Percentiles rank a stretch among this genome's conserved stretches.
These are phyloP conservation scores for Choanephora cucurbitarum DNA, from an alignment of 371 early-diverging fungal species.

Conservation along the genomic window DNA sequence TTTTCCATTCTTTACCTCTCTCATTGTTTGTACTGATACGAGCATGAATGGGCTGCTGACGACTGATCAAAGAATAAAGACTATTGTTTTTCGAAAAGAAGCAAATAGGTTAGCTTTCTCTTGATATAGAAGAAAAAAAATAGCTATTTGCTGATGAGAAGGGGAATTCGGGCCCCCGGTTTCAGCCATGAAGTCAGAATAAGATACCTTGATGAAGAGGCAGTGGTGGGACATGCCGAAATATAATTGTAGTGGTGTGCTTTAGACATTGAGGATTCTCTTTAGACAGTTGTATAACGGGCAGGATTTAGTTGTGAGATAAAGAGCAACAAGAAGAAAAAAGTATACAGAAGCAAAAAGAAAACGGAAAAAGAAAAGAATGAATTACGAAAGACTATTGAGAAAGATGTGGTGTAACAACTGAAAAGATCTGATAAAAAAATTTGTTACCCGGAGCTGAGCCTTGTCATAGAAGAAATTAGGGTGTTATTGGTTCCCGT, in stretches of 20 bases:
- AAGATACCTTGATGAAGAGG: constrained; percentile 15
- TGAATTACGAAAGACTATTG: constrained; percentile 9
- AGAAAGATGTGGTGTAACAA: constrained; percentile 18
- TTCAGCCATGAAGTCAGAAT: too few species aligned
- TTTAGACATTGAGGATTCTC: constrained; percentile 20
- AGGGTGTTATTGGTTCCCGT: background rate
- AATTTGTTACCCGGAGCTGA: constrained; percentile 14
- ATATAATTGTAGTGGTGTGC: constrained; percentile 15
- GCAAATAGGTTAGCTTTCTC: background rate
- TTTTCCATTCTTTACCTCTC: constrained; percentile 19
- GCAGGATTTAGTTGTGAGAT: background rate
- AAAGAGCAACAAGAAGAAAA: constrained; percentile 6
- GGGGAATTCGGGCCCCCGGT: too few species aligned
- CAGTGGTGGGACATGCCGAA: constrained; percentile 10
- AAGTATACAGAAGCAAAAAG: constrained; percentile 1
- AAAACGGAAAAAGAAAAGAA: constrained; percentile 2
- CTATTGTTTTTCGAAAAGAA: background rate
- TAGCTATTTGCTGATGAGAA: background rate
- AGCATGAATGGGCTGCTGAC: constrained; percentile 31
- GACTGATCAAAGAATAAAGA: constrained; percentile 10
- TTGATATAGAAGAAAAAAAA: background rate
- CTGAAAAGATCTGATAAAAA: constrained; percentile 32
- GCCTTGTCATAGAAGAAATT: constrained; percentile 1
- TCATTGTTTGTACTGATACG: constrained; percentile 34
- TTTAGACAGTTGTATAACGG: background rate